Evolutionary conservation across 768 basidiomycete genomes (phyloP).

Genomic region (Leucocoprinus birnbaumii): DNA sequence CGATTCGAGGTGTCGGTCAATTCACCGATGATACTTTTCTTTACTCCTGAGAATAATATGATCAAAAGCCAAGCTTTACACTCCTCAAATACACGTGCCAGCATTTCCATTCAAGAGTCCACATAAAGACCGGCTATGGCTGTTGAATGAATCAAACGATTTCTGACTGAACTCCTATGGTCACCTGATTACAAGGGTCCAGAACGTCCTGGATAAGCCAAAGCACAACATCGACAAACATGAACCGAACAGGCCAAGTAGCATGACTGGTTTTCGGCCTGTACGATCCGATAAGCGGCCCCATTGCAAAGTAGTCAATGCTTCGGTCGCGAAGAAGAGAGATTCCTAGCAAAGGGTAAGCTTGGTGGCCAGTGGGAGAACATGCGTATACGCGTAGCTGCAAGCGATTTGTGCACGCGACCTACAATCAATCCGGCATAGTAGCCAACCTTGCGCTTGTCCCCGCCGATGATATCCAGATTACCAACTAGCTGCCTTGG

Average conservation of each 20-base stretch:
- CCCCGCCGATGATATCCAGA: constrained; percentile 59
- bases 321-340: constrained; percentile 57
- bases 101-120: constrained; percentile 70
- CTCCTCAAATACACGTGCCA: constrained; percentile 28
- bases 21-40: constrained; percentile 72
- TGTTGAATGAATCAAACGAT: background rate
- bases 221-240: constrained; percentile 54
- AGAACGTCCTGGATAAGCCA: constrained; percentile 58
- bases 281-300: constrained; percentile 57
- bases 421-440: constrained; percentile 60
- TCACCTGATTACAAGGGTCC: constrained; percentile 52
- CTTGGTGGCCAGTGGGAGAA: no score
- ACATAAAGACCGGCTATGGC: constrained; percentile 57
- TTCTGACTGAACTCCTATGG: background rate
- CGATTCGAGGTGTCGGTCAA: constrained; percentile 60
- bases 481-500: constrained; percentile 51
- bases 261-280: constrained; percentile 58
- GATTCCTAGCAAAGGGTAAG: no score
- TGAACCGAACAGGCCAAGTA: constrained; percentile 53
- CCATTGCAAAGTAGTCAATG: constrained; percentile 60
- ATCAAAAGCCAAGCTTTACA: background rate
- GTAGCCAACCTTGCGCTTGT: constrained; percentile 63
- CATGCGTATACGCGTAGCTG: background rate
- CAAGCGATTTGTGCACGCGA: background rate
- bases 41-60: constrained; percentile 41